Conservation (phyloP, 179 eudicot species). For the Amaranthus tricolor region DNA sequence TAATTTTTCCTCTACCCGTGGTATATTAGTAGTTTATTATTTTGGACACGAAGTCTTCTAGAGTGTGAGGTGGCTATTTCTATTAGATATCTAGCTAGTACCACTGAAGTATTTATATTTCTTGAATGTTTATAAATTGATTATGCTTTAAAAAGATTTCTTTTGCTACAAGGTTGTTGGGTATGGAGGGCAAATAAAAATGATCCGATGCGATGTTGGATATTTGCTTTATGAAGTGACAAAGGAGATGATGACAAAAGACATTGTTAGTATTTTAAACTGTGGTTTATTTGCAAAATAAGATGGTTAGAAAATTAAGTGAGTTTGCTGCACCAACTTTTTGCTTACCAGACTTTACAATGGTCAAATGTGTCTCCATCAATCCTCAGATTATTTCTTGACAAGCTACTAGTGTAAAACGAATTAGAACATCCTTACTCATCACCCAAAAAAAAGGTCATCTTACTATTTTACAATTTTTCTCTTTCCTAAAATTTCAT, state of each 20-base stretch:
- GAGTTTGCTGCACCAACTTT: slow-evolving; percentile 72
- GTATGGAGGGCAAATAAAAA: not conserved
- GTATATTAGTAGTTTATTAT: too few species aligned
- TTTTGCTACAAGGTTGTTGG: slow-evolving; percentile 18
- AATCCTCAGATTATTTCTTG: not conserved
- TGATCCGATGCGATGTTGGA: not conserved
- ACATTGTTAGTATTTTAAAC: not conserved
- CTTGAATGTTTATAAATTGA: not conserved
- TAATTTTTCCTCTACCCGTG: too few species aligned
- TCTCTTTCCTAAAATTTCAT: too few species aligned
- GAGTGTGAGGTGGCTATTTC: too few species aligned
- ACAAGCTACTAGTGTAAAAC: not conserved
- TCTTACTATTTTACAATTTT: too few species aligned
- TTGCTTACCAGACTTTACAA: slow-evolving; percentile 37
- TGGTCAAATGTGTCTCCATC: slow-evolving; percentile 41
- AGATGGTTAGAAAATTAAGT: slow-evolving; percentile 38
- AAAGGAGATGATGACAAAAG: slow-evolving; percentile 30
- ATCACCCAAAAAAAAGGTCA: too few species aligned
- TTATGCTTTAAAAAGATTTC: not conserved
- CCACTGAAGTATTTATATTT: not conserved
- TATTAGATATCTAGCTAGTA: too few species aligned
- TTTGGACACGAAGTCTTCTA: too few species aligned
- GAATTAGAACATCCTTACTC: not conserved
- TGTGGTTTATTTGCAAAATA: slow-evolving; percentile 10
- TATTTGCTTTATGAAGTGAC: slow-evolving; percentile 21